Evolutionary conservation across 2,329 filamentous ascomycete species (phyloP).

Genomic region (Colletotrichum magnum): DNA sequence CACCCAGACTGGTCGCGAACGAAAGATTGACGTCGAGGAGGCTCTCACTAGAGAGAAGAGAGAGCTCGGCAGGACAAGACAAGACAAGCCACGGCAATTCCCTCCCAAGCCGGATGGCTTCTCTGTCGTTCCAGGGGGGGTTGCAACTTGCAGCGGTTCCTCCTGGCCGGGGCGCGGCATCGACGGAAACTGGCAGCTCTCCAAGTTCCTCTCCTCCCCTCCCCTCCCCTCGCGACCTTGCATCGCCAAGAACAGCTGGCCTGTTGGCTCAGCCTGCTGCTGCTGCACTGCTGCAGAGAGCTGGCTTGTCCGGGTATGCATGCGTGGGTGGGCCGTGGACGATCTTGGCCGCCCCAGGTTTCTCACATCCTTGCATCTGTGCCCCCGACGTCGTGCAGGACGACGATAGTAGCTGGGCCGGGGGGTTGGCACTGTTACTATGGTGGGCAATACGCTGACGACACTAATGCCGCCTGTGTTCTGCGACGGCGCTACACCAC

Average conservation of each 20-base stretch:
- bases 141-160: conserved; percentile 12
- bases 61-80: neutral
- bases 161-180: conserved; percentile 27
- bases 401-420: conserved; percentile 3
- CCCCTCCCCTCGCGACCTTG: conserved; percentile 11
- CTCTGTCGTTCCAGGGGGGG: neutral
- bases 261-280: conserved; percentile 5
- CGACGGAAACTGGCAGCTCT: conserved; percentile 14
- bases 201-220: too few species aligned
- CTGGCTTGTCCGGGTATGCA: conserved; percentile 27
- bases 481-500: neutral
- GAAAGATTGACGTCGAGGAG: conserved; percentile 1
- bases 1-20: neutral
- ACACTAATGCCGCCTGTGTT: neutral
- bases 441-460: neutral
- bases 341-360: conserved; percentile 41
- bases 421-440: neutral
- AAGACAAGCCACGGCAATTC: conserved; percentile 14
- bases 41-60: conserved; percentile 3
- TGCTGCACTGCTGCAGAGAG: conserved; percentile 11
- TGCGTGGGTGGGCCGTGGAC: conserved; percentile 30
- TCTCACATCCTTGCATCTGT: conserved; percentile 28
- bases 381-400: conserved; percentile 31
- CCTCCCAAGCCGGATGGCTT: neutral
- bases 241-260: conserved; percentile 33